Percentiles rank a stretch among this genome's conserved stretches.
Conservation (phyloP, 495 filamentous ascomycete genomes). For the Penicillium fimorum region DNA sequence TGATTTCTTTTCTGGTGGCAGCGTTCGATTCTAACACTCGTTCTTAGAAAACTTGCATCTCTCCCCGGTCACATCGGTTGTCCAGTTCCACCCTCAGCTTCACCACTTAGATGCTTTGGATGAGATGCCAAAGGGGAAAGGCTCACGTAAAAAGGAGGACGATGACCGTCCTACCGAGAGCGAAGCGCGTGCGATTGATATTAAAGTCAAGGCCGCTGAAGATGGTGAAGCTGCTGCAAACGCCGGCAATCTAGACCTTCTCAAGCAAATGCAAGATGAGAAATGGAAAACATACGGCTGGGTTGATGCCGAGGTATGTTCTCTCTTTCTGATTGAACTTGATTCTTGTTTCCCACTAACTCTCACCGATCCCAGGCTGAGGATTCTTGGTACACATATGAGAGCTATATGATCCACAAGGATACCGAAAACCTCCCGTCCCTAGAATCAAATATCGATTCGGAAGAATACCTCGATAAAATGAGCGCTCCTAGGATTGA, state of each 20-base stretch:
- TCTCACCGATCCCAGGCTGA: constrained; percentile 40
- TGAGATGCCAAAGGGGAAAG: constrained; percentile 44
- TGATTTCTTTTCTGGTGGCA: constrained; percentile 6
- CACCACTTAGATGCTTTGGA: constrained; percentile 70
- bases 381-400: constrained; percentile 61
- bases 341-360: constrained; percentile 20
- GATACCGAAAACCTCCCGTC: constrained; percentile 47
- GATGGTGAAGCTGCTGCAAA: constrained; percentile 51
- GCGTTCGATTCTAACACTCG: constrained; percentile 14
- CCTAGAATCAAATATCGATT: constrained; percentile 52
- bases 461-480: constrained; percentile 60
- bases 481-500: constrained; percentile 64
- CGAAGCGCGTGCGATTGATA: constrained; percentile 64
- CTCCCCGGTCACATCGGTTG: constrained; percentile 64
- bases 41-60: constrained; percentile 63
- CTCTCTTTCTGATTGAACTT: not conserved
- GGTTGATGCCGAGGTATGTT: constrained; percentile 64
- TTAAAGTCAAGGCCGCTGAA: constrained; percentile 62
- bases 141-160: constrained; percentile 43
- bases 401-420: constrained; percentile 58
- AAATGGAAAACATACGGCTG: constrained; percentile 63
- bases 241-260: constrained; percentile 52
- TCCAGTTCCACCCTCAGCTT: constrained; percentile 72
- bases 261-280: constrained; percentile 64
- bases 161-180: constrained; percentile 44